Conservation (phyloP, 1,284 basidiomycete genomes). For the Melampsora americana region DNA sequence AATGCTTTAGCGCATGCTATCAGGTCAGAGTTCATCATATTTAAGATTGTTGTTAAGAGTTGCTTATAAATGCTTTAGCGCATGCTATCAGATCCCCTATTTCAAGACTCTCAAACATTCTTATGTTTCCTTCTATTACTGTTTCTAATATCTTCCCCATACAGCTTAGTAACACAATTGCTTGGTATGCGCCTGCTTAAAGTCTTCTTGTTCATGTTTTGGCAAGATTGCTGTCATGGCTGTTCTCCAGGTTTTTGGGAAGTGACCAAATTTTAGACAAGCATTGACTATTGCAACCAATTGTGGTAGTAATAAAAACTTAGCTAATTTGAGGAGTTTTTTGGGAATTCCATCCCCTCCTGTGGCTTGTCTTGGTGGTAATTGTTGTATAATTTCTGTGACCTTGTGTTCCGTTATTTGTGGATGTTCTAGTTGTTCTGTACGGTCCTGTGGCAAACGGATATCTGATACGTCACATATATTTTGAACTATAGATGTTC, state of each 20-base stretch:
- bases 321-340: not conserved
- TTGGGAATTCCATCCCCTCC: not conserved
- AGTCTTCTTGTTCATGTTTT: too few species aligned
- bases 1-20: too few species aligned
- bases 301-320: not conserved
- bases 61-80: too few species aligned
- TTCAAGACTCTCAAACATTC: too few species aligned
- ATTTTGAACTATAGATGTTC: not conserved
- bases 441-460: not conserved
- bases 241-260: not conserved
- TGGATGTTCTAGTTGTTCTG: not conserved
- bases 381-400: not conserved
- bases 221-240: too few species aligned
- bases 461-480: not conserved
- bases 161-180: too few species aligned
- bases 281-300: not conserved
- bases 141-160: too few species aligned
- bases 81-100: too few species aligned
- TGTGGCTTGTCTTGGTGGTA: not conserved
- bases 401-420: not conserved
- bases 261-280: not conserved
- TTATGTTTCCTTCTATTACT: too few species aligned
- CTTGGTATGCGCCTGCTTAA: too few species aligned
- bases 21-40: too few species aligned
- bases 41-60: too few species aligned